Conservation (phyloP, 2,329 filamentous ascomycete species). For the Teratosphaeria epicoccoides region DNA sequence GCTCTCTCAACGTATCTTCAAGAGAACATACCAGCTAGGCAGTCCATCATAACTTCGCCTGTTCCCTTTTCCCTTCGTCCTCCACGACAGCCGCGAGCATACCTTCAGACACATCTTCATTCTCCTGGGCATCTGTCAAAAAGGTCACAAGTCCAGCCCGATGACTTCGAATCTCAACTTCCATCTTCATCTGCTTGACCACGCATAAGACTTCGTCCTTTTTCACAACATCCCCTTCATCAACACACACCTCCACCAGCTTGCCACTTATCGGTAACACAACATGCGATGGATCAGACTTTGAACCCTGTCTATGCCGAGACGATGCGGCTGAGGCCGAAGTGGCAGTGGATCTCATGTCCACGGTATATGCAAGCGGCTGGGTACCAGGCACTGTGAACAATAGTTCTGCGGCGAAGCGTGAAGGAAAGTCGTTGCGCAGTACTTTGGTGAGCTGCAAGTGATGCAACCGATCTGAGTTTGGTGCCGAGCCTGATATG, state of each 20-base stretch:
- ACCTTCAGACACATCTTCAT: constrained; percentile 47
- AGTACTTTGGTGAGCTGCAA: constrained; percentile 44
- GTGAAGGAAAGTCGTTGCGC: constrained; percentile 50
- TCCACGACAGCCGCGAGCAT: constrained; percentile 42
- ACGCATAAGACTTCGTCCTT: constrained; percentile 47
- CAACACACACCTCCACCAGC: constrained; percentile 48
- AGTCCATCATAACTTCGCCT: constrained; percentile 17
- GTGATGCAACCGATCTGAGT: constrained; percentile 33
- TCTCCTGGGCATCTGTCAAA: constrained; percentile 44
- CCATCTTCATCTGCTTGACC: constrained; percentile 60
- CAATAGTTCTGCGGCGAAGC: constrained; percentile 43
- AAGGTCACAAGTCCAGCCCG: constrained; percentile 40
- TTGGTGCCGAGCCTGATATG: constrained; percentile 15
- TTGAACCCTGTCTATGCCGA: constrained; percentile 40
- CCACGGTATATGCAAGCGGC: constrained; percentile 31
- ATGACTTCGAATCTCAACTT: constrained; percentile 48
- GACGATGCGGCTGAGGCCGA: constrained; percentile 27
- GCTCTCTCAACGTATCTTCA: too few species aligned
- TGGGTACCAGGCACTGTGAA: constrained; percentile 33
- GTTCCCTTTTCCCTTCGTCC: constrained; percentile 14
- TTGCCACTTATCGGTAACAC: constrained; percentile 49
- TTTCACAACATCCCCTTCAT: constrained; percentile 39
- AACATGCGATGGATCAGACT: constrained; percentile 41
- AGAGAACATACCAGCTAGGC: neutral
- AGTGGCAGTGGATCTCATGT: constrained; percentile 35